Base-by-base conservation (phyloP, 768 basidiomycete species). In the Boletus subcaerulescens region DNA sequence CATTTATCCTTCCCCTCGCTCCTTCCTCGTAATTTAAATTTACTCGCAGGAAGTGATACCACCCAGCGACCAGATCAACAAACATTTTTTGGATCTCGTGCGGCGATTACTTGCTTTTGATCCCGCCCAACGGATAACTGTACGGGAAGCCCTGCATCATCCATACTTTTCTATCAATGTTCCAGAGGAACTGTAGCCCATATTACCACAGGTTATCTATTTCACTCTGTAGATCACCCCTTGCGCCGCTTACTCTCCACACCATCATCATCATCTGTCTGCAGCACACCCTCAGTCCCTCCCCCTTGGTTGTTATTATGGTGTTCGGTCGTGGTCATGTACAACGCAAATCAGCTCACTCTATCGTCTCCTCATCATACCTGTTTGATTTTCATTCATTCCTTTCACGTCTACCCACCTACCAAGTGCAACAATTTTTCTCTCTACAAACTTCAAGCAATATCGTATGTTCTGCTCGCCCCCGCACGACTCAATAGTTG, bases 21-120 rank as follows among this genome's bases (percentile, higher is more conserved):
- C 15, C 55, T 47, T 10, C 45, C 45, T 61, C 26, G n/a, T n/a
- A 60, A 45, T 42, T 10, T 36, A 41, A 35, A 40, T 45, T 56
- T 29, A 9, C 56, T 56, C 55, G 14, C 64, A 93, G 89, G 91
- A 94, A 56, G 89, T 95, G 64, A 93, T 96, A 63, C 84, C 84
- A 46, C 86, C 86, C 29, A 83, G 74, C 18, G 91, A 93, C 66
- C 75, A 76, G 45, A 76, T 85, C 61, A 94, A 91, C 66, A 78
- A 78, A 53, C 85, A 87, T 52, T 97, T 98, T 76, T 73, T 91
- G 68, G 88, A 95, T 68, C 84, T 98, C 33, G 92, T 97, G 60
- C 84, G 83, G 69, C 86, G 84, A 70, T 80, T 98, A 58, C 82
- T 98, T 42, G 85, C 86, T 48, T 97, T 95, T 70, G 95, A 98